Base-by-base conservation (phyloP, 2,329 filamentous ascomycete species). In the Cladophialophora yegresii region DNA sequence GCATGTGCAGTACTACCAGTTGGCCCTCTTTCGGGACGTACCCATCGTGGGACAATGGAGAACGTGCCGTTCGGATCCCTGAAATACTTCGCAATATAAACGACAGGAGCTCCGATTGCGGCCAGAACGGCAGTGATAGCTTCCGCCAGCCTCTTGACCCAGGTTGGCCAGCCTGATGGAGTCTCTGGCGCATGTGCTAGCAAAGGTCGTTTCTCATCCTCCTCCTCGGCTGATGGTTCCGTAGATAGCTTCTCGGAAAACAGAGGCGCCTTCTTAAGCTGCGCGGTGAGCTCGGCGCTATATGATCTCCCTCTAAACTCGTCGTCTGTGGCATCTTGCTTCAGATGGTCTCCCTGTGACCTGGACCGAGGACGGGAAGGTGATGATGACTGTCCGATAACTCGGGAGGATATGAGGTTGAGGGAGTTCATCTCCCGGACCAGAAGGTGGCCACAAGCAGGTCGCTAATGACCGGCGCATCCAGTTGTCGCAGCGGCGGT, bases 321-420 rank as follows among this genome's bases (percentile, higher is more conserved):
- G 32, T 78, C 75, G 40, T 72, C 72, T 40, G 73, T 74, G 26
- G 71, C 69, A 36, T 71, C 73, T 13, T 68, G 71, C 51, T 72
- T 72, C 64, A 73, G 73, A 62, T 77, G 74, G 67, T 82, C 81
- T 71, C 80, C 80, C 71, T 84, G 79, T 45, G 83, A 85, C 67
- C 78, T 78, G 67, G 83, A 82, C 71, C 84, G 82, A 67, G 83
- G 82, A 69, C 83, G 82, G 22, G 80, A 79, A 61, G 76, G 77
- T 59, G 83, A 76, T 65, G 79, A 78, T 69, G 84, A 83, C 75
- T 81, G 82, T 74, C 85, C 84, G 75, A 87, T 85, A 76, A 93
- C 90, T 80, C 90, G 89, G 77, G 91, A 87, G 74, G 92, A 95
- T 77, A 97, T 87, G 77, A 96, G 91, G 81, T 95, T 96, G 82